A percentile compares a stretch with the other conserved stretches of the same genome.
These are phyloP conservation scores for Ambrosiella xylebori DNA, from an alignment of 2,329 filamentous ascomycete species.

Conservation along the genomic window DNA sequence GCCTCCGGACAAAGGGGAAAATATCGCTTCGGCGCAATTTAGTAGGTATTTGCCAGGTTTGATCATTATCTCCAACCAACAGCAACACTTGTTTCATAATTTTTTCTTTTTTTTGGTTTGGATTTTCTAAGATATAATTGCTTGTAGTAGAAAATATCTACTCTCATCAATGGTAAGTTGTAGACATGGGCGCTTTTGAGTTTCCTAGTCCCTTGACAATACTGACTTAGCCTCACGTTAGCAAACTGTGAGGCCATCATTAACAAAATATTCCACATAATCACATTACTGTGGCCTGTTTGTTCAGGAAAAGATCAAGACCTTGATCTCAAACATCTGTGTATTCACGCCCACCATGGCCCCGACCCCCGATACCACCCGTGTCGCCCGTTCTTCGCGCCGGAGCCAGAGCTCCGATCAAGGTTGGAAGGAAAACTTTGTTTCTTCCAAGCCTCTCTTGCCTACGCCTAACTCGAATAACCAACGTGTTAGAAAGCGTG, in stretches of 20 bases:
- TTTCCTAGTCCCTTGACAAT: too few species aligned
- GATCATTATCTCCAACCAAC: too few species aligned
- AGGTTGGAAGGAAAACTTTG: conserved; percentile 10
- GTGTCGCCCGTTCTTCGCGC: background rate
- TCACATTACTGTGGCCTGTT: background rate
- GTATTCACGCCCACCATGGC: background rate
- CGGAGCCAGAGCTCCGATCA: conserved; percentile 3
- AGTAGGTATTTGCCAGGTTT: background rate
- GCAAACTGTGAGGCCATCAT: background rate
- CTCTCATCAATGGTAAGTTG: too few species aligned
- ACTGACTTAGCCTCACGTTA: too few species aligned
- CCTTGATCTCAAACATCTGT: background rate
- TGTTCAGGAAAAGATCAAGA: background rate
- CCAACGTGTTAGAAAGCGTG: conserved; percentile 1
- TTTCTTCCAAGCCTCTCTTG: background rate
- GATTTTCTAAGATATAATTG: background rate
- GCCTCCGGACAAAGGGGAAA: background rate
- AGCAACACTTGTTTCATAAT: too few species aligned
- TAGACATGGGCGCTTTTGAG: too few species aligned
- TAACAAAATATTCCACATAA: background rate
- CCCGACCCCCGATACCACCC: background rate
- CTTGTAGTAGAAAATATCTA: too few species aligned
- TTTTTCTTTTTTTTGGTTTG: background rate
- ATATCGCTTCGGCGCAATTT: background rate
- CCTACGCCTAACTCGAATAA: background rate